Conservation (phyloP, 2,329 filamentous ascomycete species). For the Fusarium subtropicale region DNA sequence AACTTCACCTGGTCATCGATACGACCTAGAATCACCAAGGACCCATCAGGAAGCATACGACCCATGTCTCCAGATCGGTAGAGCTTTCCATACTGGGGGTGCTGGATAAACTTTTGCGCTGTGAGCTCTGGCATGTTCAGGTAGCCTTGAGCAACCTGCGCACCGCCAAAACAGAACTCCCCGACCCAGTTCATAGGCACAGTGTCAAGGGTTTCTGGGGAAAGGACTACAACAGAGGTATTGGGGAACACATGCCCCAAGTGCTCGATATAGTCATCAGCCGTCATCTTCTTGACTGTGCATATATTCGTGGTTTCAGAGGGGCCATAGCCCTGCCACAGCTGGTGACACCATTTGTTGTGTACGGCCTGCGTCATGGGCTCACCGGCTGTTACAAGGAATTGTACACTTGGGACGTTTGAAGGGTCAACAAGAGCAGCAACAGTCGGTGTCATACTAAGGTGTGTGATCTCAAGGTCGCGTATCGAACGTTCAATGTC, state of each 20-base stretch:
- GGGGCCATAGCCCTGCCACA: constrained; percentile 87
- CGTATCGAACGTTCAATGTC: constrained; percentile 78
- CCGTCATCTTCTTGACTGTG: constrained; percentile 73
- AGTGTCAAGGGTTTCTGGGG: constrained; percentile 57
- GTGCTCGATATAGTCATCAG: constrained; percentile 73
- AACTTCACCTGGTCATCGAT: constrained; percentile 86
- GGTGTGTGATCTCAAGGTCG: constrained; percentile 75
- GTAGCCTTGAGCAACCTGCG: constrained; percentile 83
- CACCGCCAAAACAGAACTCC: constrained; percentile 87
- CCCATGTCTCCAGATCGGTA: constrained; percentile 89
- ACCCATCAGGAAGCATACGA: constrained; percentile 80
- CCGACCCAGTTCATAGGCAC: constrained; percentile 79
- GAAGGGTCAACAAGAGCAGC: constrained; percentile 77
- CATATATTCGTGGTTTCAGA: constrained; percentile 92
- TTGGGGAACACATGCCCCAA: constrained; percentile 81
- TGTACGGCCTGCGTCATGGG: constrained; percentile 79
- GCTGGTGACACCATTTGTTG: constrained; percentile 72
- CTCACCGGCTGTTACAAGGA: constrained; percentile 86
- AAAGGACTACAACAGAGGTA: constrained; percentile 77
- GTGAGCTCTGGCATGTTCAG: constrained; percentile 74
- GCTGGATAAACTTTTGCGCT: constrained; percentile 73
- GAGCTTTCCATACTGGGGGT: constrained; percentile 75
- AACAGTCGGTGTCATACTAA: constrained; percentile 88
- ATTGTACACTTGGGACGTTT: constrained; percentile 76
- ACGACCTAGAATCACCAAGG: constrained; percentile 77